These are phyloP conservation scores for Wickerhamiella pararugosa DNA, from an alignment of 1,139 yeast species.

Conservation along the genomic window DNA sequence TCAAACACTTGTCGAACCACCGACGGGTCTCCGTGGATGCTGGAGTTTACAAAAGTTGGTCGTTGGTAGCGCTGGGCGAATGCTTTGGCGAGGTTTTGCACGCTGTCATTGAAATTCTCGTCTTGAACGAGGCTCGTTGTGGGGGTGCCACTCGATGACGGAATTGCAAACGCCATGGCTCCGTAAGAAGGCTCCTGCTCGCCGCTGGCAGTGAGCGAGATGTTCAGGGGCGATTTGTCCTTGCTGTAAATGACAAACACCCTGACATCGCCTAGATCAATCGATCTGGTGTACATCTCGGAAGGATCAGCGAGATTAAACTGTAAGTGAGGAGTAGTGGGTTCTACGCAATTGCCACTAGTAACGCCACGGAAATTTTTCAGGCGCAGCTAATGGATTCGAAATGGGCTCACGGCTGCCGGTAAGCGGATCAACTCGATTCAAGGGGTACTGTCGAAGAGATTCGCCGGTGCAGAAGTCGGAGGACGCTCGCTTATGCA, in stretches of 20 bases:
- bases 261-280: background rate
- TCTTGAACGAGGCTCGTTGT: conserved; percentile 10
- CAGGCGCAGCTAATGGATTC: too few relatives aligned
- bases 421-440: too few relatives aligned
- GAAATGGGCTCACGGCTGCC: too few relatives aligned
- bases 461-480: background rate
- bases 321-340: too few relatives aligned
- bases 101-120: conserved; percentile 9
- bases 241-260: conserved; percentile 3
- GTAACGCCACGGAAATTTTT: too few relatives aligned
- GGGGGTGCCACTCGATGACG: conserved; percentile 6
- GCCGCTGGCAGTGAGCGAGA: conserved; percentile 8
- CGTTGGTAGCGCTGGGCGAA: conserved; percentile 10
- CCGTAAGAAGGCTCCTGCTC: conserved; percentile 11
- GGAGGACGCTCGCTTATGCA: too few relatives aligned
- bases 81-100: conserved; percentile 11
- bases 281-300: conserved; percentile 1
- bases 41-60: conserved; percentile 12
- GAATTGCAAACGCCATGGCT: conserved; percentile 15
- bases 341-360: too few relatives aligned
- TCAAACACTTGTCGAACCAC: background rate
- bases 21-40: background rate
- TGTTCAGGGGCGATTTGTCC: conserved; percentile 10
- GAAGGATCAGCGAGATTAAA: background rate
- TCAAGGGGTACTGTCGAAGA: background rate